Percentiles rank a stretch among this genome's conserved stretches.
Evolutionary conservation across 116 monocot species (phyloP).

Genomic region (Phalaenopsis hybrid): DNA sequence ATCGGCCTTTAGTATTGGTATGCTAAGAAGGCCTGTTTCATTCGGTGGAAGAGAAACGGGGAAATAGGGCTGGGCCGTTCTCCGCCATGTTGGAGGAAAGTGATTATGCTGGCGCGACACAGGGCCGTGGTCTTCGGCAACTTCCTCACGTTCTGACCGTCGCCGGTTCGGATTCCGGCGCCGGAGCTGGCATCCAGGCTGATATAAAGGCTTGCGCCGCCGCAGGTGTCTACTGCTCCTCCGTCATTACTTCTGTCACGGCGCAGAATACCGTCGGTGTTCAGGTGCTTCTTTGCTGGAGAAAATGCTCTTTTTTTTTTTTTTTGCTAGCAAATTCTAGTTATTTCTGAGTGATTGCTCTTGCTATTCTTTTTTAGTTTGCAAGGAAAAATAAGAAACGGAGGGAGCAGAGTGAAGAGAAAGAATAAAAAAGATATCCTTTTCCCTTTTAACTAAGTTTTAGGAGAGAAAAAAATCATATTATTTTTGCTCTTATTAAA

Average conservation of each 20-base stretch:
- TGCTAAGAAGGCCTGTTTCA: background rate
- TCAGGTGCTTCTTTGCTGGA: slow-evolving; percentile 39
- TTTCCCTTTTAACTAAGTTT: too few species aligned
- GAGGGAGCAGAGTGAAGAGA: too few species aligned
- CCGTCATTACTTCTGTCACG: slow-evolving; percentile 86
- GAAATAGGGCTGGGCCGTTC: background rate
- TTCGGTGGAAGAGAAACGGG: background rate
- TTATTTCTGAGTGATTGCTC: too few species aligned
- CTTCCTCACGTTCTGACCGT: slow-evolving; percentile 78
- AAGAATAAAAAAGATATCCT: too few species aligned
- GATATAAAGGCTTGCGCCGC: slow-evolving; percentile 87
- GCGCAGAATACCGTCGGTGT: slow-evolving; percentile 97
- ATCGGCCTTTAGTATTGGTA: too few species aligned
- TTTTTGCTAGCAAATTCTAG: background rate
- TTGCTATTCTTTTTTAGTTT: too few species aligned
- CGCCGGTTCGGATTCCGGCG: slow-evolving; percentile 86
- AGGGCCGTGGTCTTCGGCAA: background rate
- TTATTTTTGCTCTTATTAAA: too few species aligned
- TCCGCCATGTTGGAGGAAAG: background rate
- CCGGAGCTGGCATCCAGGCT: slow-evolving; percentile 87
- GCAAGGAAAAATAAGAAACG: too few species aligned
- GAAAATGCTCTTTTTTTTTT: background rate
- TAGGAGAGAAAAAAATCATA: too few species aligned
- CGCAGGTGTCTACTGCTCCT: slow-evolving; percentile 80
- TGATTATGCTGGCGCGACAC: background rate